phyloP scores from a whole-genome alignment of 805 yeast species.

The Saturnispora diversa region DNA sequence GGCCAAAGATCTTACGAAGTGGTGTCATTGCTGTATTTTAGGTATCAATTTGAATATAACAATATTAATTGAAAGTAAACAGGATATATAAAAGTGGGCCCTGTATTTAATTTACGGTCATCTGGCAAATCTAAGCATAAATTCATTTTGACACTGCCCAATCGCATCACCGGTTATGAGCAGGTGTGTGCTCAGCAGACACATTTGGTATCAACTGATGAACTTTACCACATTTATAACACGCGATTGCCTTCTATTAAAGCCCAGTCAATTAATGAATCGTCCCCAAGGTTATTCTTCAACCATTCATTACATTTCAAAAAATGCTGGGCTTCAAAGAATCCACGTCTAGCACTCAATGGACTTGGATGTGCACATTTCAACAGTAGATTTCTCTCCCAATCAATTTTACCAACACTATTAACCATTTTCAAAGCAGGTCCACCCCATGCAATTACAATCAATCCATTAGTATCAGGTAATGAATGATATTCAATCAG shows the following conservation, averaged over 20 bases:
- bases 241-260: constrained; percentile 11
- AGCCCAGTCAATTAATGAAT: constrained; percentile 24
- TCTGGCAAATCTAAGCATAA: background rate
- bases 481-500: constrained; percentile 43
- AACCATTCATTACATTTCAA: constrained; percentile 74
- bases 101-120: no score
- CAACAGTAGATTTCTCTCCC: constrained; percentile 41
- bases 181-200: background rate
- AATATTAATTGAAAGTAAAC: no score
- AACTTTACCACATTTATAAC: background rate
- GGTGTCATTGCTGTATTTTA: background rate
- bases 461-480: constrained; percentile 42
- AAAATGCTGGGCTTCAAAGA: constrained; percentile 72
- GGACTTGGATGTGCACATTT: constrained; percentile 93
- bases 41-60: no score
- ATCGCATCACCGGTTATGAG: constrained; percentile 3
- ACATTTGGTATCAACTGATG: no score
- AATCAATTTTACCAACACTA: constrained; percentile 24
- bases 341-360: constrained; percentile 80
- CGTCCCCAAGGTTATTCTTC: constrained; percentile 30
- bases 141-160: background rate
- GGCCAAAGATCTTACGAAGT: constrained; percentile 5
- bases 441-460: constrained; percentile 56
- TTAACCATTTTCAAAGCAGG: constrained; percentile 36
- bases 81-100: no score